Evolutionary conservation across 805 yeast genomes (phyloP).

Genomic region (Cyberlindnera americana): DNA sequence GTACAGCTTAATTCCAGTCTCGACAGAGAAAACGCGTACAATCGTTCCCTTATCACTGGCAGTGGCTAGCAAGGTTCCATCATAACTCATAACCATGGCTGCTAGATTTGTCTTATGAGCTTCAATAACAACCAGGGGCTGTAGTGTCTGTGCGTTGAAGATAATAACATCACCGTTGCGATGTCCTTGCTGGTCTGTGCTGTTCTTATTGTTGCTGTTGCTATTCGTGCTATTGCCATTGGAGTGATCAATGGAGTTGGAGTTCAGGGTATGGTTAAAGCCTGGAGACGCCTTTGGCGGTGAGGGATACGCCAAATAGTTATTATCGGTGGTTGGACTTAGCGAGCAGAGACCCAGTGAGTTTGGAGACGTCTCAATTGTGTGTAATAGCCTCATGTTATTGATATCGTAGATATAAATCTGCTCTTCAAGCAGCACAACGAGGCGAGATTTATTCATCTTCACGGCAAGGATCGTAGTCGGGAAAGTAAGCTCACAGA

Average conservation of each 20-base stretch:
- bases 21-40: conserved; percentile 61
- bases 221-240: neutral
- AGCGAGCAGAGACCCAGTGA: conserved; percentile 59
- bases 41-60: conserved; percentile 79
- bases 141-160: conserved; percentile 57
- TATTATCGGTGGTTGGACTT: conserved; percentile 48
- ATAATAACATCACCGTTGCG: conserved; percentile 65
- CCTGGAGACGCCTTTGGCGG: conserved; percentile 52
- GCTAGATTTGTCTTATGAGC: conserved; percentile 73
- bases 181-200: conserved; percentile 25
- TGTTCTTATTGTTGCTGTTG: neutral
- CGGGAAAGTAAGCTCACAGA: conserved; percentile 73
- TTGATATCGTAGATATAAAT: conserved; percentile 70
- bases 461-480: conserved; percentile 56
- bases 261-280: conserved; percentile 4
- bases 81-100: conserved; percentile 56
- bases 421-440: conserved; percentile 61
- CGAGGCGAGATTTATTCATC: conserved; percentile 60
- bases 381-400: conserved; percentile 60
- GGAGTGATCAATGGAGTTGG: neutral
- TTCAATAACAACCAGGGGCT: conserved; percentile 64
- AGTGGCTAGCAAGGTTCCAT: conserved; percentile 66
- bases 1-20: conserved; percentile 57
- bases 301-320: conserved; percentile 69
- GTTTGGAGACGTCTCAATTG: conserved; percentile 45